Percentiles rank a stretch among this genome's conserved stretches.
Evolutionary conservation across 1,284 basidiomycete genomes (phyloP).

Genomic region (Sporisorium scitamineum): DNA sequence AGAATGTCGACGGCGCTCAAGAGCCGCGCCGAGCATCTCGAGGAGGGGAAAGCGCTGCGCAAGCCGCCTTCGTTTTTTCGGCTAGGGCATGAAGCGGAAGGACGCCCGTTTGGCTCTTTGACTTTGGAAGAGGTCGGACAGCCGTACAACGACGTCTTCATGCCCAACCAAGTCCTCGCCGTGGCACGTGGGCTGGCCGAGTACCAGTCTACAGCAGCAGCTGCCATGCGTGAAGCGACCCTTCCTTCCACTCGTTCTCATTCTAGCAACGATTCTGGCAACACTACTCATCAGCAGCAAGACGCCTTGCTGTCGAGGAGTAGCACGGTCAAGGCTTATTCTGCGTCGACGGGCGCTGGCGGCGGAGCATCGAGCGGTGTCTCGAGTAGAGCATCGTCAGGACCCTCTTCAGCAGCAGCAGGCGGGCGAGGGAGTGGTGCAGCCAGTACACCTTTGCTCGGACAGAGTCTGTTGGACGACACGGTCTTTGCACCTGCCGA

Average conservation of each 20-base stretch:
- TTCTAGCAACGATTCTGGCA: background rate
- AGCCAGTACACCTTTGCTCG: constrained; percentile 48
- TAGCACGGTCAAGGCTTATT: constrained; percentile 20
- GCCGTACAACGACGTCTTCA: constrained; percentile 39
- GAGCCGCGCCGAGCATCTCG: constrained; percentile 28
- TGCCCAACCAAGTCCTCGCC: constrained; percentile 51
- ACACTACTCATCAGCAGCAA: background rate
- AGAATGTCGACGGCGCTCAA: constrained; percentile 37
- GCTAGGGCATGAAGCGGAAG: constrained; percentile 59
- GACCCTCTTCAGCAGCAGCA: background rate
- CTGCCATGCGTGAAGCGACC: constrained; percentile 18
- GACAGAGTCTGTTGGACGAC: constrained; percentile 38
- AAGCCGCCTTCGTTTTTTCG: constrained; percentile 54
- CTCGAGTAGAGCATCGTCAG: constrained; percentile 2
- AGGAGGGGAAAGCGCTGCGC: constrained; percentile 34
- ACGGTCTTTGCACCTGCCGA: constrained; percentile 30
- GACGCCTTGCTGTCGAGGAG: constrained; percentile 12
- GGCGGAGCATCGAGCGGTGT: background rate
- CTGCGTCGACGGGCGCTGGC: constrained; percentile 1
- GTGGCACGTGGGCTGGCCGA: constrained; percentile 51
- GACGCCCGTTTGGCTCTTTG: constrained; percentile 18
- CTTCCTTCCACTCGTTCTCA: constrained; percentile 9
- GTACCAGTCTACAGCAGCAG: constrained; percentile 31
- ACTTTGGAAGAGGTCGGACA: background rate
- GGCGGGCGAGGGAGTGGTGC: constrained; percentile 1